Conservation (phyloP, 2,329 filamentous ascomycete species). For the Aspergillus luchuensis region DNA sequence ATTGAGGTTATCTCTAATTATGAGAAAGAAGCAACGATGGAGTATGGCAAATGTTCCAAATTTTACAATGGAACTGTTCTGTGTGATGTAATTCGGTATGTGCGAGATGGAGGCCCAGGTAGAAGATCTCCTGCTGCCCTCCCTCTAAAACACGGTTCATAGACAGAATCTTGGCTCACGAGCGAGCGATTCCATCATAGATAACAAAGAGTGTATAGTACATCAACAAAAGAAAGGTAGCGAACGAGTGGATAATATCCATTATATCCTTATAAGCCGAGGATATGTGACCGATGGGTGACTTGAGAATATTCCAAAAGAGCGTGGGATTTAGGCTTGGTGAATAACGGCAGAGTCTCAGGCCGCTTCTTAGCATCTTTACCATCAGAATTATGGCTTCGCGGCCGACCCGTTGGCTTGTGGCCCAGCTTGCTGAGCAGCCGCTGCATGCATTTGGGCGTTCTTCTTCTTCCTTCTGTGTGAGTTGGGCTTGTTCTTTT, state of each 20-base stretch:
- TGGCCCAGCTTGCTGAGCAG: neutral
- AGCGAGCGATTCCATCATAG: neutral
- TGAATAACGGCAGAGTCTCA: neutral
- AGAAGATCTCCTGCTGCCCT: no score
- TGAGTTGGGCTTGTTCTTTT: neutral
- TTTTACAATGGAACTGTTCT: no score
- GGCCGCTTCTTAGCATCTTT: neutral
- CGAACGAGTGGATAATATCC: neutral
- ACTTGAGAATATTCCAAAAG: neutral
- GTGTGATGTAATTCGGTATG: no score
- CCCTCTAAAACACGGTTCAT: no score
- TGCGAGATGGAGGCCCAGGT: no score
- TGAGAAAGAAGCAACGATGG: no score
- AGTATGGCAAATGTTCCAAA: no score
- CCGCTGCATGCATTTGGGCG: neutral
- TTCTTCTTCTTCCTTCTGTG: neutral
- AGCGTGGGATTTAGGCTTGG: neutral
- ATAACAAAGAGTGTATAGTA: neutral
- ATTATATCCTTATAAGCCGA: neutral
- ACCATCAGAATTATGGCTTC: neutral
- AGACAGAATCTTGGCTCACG: neutral
- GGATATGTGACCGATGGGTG: neutral
- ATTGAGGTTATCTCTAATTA: no score
- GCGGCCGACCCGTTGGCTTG: neutral
- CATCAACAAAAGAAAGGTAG: neutral